These are phyloP conservation scores for Berberis vulgaris DNA, from an alignment of 164 flowering plant genomes.

Conservation along the genomic window DNA sequence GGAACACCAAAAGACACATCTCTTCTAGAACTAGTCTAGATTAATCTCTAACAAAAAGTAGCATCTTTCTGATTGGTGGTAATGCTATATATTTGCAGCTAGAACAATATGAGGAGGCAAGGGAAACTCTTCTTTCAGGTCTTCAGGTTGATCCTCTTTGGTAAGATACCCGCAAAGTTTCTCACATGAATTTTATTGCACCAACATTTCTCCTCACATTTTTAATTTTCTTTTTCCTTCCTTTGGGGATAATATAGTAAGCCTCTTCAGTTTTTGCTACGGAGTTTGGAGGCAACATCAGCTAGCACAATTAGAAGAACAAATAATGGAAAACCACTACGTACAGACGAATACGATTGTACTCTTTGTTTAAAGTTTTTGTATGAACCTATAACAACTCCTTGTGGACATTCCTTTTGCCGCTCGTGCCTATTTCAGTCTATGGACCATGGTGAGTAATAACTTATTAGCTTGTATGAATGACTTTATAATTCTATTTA, in stretches of 20 bases:
- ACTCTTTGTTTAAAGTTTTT: constrained; percentile 80
- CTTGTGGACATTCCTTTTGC: constrained; percentile 98
- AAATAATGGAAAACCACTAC: constrained; percentile 44
- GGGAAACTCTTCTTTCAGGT: constrained; percentile 66
- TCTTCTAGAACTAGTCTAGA: too few relatives aligned
- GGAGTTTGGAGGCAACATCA: constrained; percentile 36
- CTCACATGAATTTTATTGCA: not conserved
- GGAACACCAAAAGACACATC: too few relatives aligned
- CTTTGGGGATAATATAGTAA: constrained; percentile 39
- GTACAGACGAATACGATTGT: constrained; percentile 88
- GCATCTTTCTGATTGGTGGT: not conserved
- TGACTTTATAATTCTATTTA: not conserved
- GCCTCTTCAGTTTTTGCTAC: constrained; percentile 48
- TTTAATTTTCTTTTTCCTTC: not conserved
- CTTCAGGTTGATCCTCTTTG: constrained; percentile 82
- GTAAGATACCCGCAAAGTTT: constrained; percentile 22
- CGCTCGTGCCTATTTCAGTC: constrained; percentile 87
- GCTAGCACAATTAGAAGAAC: constrained; percentile 21
- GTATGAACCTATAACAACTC: constrained; percentile 87
- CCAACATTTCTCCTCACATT: not conserved
- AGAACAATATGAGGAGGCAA: constrained; percentile 78
- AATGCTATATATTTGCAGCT: constrained; percentile 39
- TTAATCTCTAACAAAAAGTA: too few relatives aligned
- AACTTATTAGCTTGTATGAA: not conserved
- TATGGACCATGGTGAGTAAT: constrained; percentile 72